Base-by-base conservation (phyloP, 2,329 filamentous ascomycete species). In the Colletotrichum chlorophyti region DNA sequence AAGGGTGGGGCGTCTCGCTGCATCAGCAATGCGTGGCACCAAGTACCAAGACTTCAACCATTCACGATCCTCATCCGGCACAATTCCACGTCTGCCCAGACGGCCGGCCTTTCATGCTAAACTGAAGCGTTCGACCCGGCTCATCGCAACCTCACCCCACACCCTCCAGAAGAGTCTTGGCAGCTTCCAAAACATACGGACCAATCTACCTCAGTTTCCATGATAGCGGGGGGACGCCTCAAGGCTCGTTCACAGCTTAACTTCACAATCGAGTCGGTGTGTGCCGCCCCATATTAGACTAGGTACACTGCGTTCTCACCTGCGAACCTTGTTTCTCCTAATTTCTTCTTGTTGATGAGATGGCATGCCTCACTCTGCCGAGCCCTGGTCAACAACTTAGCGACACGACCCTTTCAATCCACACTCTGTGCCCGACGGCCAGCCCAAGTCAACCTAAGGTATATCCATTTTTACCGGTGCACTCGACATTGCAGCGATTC, bases 31-130 rank as follows among this genome's bases (percentile, higher is more conserved):
- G 23, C 6, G 4, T 27, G 31, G 27, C 47, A 52, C 47, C 53
- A 52, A 43, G 26, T 19, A 32, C 42, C 42, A 46, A 34, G 12
- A 38, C 35, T 27, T 17, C 5, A 15, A 45, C 15, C 40, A 27
- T 29, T n/a, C 19, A 31, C 43, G 21, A 31, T 41, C 24, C 29
- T 29, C 40, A 29, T 53, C 26, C 15, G 32, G 26, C 43, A 45
- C 45, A 60, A 31, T 50, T 45, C 23, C 51, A 60, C 45, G 57
- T 60, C 57, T 60, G 57, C 57, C 57, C 57, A 60, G 57, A 38
- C 51, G 37, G 51, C 57, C 35, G 6, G 42, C 49, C 49, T 34
- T 42, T n/a, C n/a, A n/a, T 53, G 35, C 49, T 48, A 48, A 58
- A 54, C 14, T 37, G 29, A 31, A 34, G 48, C 8, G 41, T 42